Base-by-base conservation (phyloP, 495 filamentous ascomycete genomes). In the Aspergillus biplanus region DNA sequence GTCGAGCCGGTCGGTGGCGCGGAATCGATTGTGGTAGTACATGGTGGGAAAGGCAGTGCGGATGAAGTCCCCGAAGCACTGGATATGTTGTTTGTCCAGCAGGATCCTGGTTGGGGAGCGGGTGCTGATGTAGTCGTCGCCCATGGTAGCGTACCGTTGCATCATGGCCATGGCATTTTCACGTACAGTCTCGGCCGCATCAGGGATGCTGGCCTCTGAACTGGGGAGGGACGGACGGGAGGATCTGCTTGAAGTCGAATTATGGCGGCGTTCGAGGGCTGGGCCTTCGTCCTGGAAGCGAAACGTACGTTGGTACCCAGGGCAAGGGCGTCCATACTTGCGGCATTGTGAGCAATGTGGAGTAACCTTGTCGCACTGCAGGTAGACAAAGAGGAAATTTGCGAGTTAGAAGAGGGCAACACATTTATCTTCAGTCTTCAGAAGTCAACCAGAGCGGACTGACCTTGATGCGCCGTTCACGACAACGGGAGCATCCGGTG, bases 221-320 rank as follows among this genome's bases (percentile, higher is more conserved):
- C 32, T 63, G 53, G 49, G 60, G 12, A 35, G 37, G 6, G 67
- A 34, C 7, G 58, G 50, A 27, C 32, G 48, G 1, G 64, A 55
- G 31, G 61, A n/a, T 9, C 62, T 34, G 11, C 59, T 54, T 18
- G 52, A 21, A 9, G 64, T 44, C n/a, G 70, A 64, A 3, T 59
- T 65, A 63, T 76, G 72, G 52, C 69, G 65, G 7, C 66, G 63
- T 15, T 67, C 68, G 11, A 78, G 66, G 42, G 52, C 69, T 9
- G 75, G 75, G 0, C 75, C 65, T 58, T 78, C 75, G 47, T 78
- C 75, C 64, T 78, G 73, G 33, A 78, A 78, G 8, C 72, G 69
- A 42, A 73, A 76, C 18, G 67, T 70, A 34, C 73, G 72, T 35
- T 66, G 63, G 53, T 78, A 78, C 46, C 75, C 75, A 12, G 75